Percentiles rank a stretch among this genome's conserved stretches.
Conservation (phyloP, 176 grass and related monocot genomes). For the Aechmea fasciata region DNA sequence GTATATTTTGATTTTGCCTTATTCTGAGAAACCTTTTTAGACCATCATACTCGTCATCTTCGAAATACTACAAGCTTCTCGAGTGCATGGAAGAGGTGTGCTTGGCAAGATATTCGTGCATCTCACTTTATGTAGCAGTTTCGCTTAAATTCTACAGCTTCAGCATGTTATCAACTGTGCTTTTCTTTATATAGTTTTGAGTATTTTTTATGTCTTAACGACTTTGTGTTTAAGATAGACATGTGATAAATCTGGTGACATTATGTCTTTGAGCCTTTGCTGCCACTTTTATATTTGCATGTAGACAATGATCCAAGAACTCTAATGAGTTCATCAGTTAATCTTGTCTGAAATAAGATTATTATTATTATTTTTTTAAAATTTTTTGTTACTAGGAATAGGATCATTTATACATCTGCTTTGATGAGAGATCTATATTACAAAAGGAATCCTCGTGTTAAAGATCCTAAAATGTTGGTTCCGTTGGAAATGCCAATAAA, state of each 20-base stretch:
- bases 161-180: background rate
- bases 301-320: too few relatives aligned
- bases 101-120: background rate
- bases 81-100: too few relatives aligned
- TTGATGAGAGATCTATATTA: slow-evolving; percentile 74
- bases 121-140: background rate
- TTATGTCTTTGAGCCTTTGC: too few relatives aligned
- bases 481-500: slow-evolving; percentile 22
- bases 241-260: background rate
- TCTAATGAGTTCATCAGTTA: background rate
- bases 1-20: too few relatives aligned
- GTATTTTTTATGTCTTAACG: background rate
- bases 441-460: slow-evolving; percentile 55
- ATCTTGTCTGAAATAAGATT: background rate
- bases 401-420: slow-evolving; percentile 32
- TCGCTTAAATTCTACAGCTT: background rate
- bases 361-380: background rate
- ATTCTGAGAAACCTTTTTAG: too few relatives aligned
- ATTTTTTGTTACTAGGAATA: slow-evolving; percentile 39
- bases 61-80: too few relatives aligned
- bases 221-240: background rate
- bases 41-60: too few relatives aligned
- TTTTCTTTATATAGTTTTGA: background rate
- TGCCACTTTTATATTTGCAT: too few relatives aligned
- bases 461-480: slow-evolving; percentile 17